Evolutionary conservation across 306 rosid genomes (phyloP), one percentile per base, ranked within the genome.

Genomic region (Lathyrus aphaca): DNA sequence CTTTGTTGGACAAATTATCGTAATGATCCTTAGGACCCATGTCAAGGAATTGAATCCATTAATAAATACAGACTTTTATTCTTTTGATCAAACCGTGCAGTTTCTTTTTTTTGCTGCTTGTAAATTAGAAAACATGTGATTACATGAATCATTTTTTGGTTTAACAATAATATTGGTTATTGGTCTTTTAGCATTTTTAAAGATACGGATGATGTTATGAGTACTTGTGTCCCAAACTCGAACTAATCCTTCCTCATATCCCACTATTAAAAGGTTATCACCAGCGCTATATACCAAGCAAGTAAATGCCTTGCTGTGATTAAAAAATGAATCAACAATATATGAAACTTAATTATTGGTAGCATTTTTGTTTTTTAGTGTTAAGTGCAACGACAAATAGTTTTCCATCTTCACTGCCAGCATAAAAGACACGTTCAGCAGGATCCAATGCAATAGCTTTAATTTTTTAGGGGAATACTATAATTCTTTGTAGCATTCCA

Each of bases 381-480:
- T 68, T 80, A 53, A 88, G 94, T 29, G 96, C 93, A 7, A 76
- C 87, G 61, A 85, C 58, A 48, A 81, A 90, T 76, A 93, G 84
- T 68, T 82, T 83, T 54, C 89, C 97, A 71, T 88, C 93, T 81
- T 87, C 79, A 51, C 97, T 59, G 37, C 96, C 94, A 63, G 89
- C 96, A 81, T 80, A 86, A 56, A 90, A 82, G 39, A 88, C 86
- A 63, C 74, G 86, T 71, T 93, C 97, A 16, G 86, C 80, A 55
- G 96, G 96, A 80, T 88, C 97, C 82, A 93, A 42, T 8, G 82
- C 90, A 83, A 90, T 74, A 6, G 86, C 82, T 67, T 90, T 82
- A 74, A 88, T 82, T 63, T 72, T 48, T 48, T 90, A 23, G 58
- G 90, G 91, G 73, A 88, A 93, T 64, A 77, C 84, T 30, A 90